phyloP scores from a whole-genome alignment of 805 yeast genomes.

The Teunomyces pallodes region DNA sequence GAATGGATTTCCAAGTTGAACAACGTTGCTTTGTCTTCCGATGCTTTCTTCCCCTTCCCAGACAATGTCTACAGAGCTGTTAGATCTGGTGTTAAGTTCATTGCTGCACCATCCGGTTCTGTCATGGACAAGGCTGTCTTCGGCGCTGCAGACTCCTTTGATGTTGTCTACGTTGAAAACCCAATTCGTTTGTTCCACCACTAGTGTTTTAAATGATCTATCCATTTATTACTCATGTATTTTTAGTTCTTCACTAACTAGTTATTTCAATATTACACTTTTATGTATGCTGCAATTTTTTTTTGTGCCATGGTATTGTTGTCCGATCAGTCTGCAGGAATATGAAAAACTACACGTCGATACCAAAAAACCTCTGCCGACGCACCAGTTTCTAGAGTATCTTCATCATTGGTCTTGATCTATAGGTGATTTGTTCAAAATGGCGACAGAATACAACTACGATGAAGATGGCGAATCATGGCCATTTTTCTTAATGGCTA shows the following conservation, averaged over 20 bases:
- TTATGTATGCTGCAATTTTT: not conserved
- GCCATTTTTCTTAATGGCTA: constrained; percentile 85
- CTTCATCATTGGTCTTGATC: not conserved
- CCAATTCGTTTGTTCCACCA: constrained; percentile 98
- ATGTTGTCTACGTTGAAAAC: constrained; percentile 91
- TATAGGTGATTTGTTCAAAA: constrained; percentile 8
- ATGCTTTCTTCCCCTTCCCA: constrained; percentile 99
- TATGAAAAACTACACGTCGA: constrained; percentile 1
- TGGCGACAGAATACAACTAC: constrained; percentile 62
- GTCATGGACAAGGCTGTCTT: constrained; percentile 97
- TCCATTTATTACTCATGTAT: constrained; percentile 6
- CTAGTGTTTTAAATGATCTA: constrained; percentile 28
- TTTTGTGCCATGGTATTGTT: not conserved
- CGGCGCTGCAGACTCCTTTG: constrained; percentile 90
- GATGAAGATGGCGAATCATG: constrained; percentile 90
- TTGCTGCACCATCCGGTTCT: constrained; percentile 97
- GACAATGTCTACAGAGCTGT: constrained; percentile 98
- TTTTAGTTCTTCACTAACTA: constrained; percentile 8
- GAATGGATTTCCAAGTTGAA: constrained; percentile 82
- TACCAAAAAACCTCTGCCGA: constrained; percentile 3
- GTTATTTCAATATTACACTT: not conserved
- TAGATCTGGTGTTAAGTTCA: constrained; percentile 90
- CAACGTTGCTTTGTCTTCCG: constrained; percentile 90
- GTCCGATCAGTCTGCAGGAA: not conserved
- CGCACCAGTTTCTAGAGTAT: not conserved